These are phyloP conservation scores for Cladosporium austrohemisphaericum DNA, from an alignment of 2,329 filamentous ascomycete species.

Conservation along the genomic window DNA sequence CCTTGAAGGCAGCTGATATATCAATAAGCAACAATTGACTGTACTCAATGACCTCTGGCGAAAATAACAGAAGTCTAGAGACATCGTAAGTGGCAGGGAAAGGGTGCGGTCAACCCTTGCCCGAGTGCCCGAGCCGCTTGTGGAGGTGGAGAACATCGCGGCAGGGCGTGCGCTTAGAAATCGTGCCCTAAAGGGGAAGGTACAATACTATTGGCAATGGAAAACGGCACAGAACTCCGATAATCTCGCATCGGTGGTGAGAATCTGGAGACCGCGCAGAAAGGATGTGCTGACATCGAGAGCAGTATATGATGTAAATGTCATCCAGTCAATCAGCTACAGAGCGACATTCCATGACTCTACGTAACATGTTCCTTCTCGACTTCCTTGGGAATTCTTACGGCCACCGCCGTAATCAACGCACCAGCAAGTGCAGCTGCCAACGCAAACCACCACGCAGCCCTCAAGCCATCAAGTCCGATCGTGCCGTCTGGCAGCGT, in stretches of 20 bases:
- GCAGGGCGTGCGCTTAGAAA: not conserved
- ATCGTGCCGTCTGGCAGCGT: constrained; percentile 24
- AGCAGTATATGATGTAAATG: too few species aligned
- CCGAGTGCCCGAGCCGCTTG: constrained; percentile 4
- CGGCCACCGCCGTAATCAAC: constrained; percentile 24
- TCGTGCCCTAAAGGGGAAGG: not conserved
- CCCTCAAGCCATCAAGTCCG: constrained; percentile 26
- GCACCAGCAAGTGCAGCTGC: constrained; percentile 24
- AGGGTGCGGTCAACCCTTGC: not conserved
- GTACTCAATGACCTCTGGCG: not conserved
- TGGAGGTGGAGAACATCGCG: not conserved
- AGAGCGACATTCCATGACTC: too few species aligned
- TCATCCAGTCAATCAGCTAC: too few species aligned
- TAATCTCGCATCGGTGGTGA: too few species aligned
- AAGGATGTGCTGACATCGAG: too few species aligned
- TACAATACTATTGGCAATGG: not conserved
- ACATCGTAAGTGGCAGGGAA: not conserved
- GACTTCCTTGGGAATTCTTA: constrained; percentile 31
- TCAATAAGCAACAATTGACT: too few species aligned
- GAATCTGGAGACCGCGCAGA: too few species aligned
- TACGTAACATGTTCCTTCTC: constrained; percentile 30
- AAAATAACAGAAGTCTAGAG: not conserved
- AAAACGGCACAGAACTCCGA: too few species aligned
- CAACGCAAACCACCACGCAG: constrained; percentile 30
- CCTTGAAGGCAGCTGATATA: too few species aligned